Percentiles rank a stretch among this genome's conserved stretches.
phyloP scores from a whole-genome alignment of 768 basidiomycete genomes.

The Pulveroboletus sp. region DNA sequence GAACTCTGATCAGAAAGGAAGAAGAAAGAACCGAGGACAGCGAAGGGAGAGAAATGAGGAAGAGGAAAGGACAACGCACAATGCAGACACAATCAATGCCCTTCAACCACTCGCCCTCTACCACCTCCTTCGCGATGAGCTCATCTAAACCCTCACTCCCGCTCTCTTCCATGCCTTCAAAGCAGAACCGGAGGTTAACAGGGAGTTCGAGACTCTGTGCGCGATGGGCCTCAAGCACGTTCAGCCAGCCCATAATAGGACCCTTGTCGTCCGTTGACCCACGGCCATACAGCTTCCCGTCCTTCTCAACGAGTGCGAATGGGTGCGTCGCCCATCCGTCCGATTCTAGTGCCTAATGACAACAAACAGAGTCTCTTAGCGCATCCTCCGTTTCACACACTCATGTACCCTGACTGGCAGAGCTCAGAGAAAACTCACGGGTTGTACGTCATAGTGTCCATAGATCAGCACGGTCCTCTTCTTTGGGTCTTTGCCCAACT shows the following conservation, averaged over 20 bases:
- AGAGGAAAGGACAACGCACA: constrained; percentile 37
- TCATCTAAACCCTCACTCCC: constrained; percentile 90
- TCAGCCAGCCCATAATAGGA: constrained; percentile 84
- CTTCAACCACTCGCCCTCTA: constrained; percentile 71
- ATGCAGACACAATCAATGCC: constrained; percentile 94
- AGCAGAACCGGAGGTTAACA: constrained; percentile 87
- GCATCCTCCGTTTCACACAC: background rate
- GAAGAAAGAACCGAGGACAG: background rate
- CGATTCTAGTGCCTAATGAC: constrained; percentile 36
- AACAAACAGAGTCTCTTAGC: background rate
- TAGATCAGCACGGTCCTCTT: constrained; percentile 95
- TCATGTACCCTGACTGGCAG: background rate
- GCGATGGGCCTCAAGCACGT: constrained; percentile 81
- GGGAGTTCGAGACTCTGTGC: constrained; percentile 66
- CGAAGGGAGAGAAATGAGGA: background rate
- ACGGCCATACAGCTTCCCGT: constrained; percentile 71
- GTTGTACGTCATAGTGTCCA: constrained; percentile 95
- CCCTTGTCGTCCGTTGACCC: constrained; percentile 95
- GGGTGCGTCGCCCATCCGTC: constrained; percentile 92
- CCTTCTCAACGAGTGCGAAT: constrained; percentile 58
- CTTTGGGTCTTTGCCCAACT: constrained; percentile 72
- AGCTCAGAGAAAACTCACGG: constrained; percentile 41
- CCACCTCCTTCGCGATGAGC: constrained; percentile 70
- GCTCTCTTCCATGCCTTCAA: constrained; percentile 97
- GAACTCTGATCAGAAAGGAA: background rate